Evolutionary conservation across 345 rosid species (phyloP).

Genomic region (Eucalyptus marginata): DNA sequence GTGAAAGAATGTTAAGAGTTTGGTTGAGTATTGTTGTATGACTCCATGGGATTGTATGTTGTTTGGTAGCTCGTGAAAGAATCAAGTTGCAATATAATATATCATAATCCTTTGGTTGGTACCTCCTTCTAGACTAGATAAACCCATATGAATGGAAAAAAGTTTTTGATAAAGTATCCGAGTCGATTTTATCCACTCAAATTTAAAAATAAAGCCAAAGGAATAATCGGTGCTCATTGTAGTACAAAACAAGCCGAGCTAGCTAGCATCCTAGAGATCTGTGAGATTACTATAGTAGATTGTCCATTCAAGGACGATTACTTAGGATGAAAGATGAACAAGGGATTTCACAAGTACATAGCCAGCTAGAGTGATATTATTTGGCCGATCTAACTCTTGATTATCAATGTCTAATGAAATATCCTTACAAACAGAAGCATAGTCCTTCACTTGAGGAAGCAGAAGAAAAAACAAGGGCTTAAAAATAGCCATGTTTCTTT

Average conservation of each 20-base stretch:
- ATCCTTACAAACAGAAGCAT: background rate
- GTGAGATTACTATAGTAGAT: too few species aligned
- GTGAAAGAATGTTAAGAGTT: background rate
- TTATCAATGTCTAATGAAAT: background rate
- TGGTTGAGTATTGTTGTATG: background rate
- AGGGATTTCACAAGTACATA: too few species aligned
- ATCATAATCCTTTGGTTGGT: background rate
- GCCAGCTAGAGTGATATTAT: background rate
- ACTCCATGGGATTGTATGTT: background rate
- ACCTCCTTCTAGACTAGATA: background rate
- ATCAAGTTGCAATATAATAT: background rate
- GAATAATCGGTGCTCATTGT: too few species aligned
- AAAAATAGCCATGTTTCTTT: too few species aligned
- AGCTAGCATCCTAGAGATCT: background rate
- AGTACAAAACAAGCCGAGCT: background rate
- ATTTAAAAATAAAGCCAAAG: too few species aligned
- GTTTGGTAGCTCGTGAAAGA: background rate
- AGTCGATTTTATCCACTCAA: too few species aligned
- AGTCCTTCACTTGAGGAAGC: background rate
- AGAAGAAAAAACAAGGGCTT: background rate
- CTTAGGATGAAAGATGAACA: too few species aligned
- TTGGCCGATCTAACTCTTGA: too few species aligned
- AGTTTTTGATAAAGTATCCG: too few species aligned
- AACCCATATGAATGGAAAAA: background rate
- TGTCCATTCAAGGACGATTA: background rate